Conservation (phyloP, 306 rosid species). For the Vigna reflexopilosa region DNA sequence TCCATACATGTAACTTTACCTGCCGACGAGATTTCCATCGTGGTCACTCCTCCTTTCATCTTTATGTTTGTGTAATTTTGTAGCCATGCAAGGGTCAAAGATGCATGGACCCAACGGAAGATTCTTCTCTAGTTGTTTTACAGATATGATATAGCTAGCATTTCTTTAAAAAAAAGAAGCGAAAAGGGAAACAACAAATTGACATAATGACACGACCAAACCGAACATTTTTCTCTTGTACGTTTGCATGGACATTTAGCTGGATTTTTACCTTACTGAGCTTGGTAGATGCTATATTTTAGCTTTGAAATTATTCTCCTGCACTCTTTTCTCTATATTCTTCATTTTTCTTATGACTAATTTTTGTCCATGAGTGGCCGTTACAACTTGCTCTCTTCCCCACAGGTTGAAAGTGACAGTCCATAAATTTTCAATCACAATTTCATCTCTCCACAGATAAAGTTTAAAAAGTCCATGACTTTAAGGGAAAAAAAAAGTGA, state of each 20-base stretch:
- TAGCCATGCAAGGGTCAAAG: slow-evolving; percentile 9
- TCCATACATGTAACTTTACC: slow-evolving; percentile 42
- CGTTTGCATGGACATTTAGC: slow-evolving; percentile 20
- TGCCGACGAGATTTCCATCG: slow-evolving; percentile 34
- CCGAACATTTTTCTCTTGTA: neutral
- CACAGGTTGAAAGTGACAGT: neutral
- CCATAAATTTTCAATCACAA: neutral
- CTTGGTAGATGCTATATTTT: neutral
- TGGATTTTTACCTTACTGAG: slow-evolving; percentile 14
- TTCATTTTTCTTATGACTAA: neutral
- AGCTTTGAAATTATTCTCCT: neutral
- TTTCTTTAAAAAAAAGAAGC: neutral
- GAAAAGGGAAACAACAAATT: neutral
- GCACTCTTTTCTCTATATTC: neutral
- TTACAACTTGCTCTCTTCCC: neutral
- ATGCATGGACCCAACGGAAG: slow-evolving; percentile 5
- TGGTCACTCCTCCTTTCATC: slow-evolving; percentile 27
- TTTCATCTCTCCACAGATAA: neutral
- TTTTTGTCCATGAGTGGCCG: neutral
- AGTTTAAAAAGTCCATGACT: neutral
- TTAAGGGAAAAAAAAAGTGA: neutral
- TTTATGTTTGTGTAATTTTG: neutral
- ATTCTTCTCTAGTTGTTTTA: slow-evolving; percentile 1
- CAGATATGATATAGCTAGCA: slow-evolving; percentile 5
- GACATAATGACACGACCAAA: neutral